Percentiles rank a stretch among this genome's conserved stretches.
Evolutionary conservation across 768 basidiomycete genomes (phyloP).

Genomic region (Boletellus sp.): DNA sequence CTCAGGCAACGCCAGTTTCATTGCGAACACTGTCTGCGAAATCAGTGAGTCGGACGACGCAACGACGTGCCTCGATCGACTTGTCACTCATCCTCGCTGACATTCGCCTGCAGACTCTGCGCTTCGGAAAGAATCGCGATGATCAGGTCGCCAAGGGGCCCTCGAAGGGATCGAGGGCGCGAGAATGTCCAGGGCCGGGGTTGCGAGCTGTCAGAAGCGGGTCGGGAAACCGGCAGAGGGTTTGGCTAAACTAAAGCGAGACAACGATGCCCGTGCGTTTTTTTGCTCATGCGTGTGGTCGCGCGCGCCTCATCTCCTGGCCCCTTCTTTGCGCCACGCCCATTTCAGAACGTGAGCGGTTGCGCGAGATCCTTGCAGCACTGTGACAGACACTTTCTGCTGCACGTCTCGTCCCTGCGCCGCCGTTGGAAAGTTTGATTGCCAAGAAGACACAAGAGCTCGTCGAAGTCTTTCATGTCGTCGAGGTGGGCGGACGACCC

Average conservation of each 20-base stretch:
- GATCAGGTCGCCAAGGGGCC: slow-evolving; percentile 53
- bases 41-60: slow-evolving; percentile 42
- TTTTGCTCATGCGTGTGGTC: not conserved
- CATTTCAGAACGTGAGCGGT: slow-evolving; percentile 55
- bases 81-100: slow-evolving; percentile 41
- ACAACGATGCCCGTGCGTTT: slow-evolving; percentile 60
- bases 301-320: not conserved
- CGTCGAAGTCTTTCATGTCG: slow-evolving; percentile 80
- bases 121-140: slow-evolving; percentile 56
- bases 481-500: slow-evolving; percentile 75
- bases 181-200: slow-evolving; percentile 44
- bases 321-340: not conserved
- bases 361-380: slow-evolving; percentile 59
- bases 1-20: slow-evolving; percentile 69
- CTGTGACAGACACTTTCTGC: slow-evolving; percentile 65
- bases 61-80: not conserved
- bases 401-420: slow-evolving; percentile 41
- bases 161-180: slow-evolving; percentile 44
- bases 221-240: slow-evolving; percentile 52
- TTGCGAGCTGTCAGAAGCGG: slow-evolving; percentile 43
- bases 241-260: slow-evolving; percentile 47
- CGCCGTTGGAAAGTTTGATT: slow-evolving; percentile 21
- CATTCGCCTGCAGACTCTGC: slow-evolving; percentile 53
- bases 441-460: slow-evolving; percentile 52
- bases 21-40: slow-evolving; percentile 65